Evolutionary conservation across 176 grass and related monocot genomes (phyloP).

Genomic region (Eragrostis curvula): DNA sequence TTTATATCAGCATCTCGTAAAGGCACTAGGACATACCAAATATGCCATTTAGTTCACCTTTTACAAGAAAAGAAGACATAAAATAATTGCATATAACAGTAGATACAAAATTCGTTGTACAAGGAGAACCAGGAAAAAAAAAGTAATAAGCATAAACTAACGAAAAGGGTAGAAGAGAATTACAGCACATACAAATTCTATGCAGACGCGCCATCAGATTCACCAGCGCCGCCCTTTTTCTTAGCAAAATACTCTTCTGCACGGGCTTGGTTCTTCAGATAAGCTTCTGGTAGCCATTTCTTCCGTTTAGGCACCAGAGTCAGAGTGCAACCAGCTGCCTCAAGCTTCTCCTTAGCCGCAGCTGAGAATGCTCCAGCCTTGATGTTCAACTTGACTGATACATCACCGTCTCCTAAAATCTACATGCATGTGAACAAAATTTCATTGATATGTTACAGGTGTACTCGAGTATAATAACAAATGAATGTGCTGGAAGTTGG

Average conservation of each 20-base stretch:
- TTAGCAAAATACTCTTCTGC: slow-evolving; percentile 88
- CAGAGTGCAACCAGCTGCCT: slow-evolving; percentile 81
- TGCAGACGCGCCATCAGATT: slow-evolving; percentile 33
- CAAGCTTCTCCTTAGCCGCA: slow-evolving; percentile 84
- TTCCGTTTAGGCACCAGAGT: slow-evolving; percentile 83
- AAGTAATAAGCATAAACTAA: slow-evolving; percentile 37
- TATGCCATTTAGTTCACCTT: not conserved
- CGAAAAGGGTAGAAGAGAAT: slow-evolving; percentile 39
- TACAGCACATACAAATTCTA: slow-evolving; percentile 48
- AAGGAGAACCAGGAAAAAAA: not conserved
- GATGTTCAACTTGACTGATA: slow-evolving; percentile 85
- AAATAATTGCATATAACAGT: slow-evolving; percentile 30
- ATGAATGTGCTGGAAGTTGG: not conserved
- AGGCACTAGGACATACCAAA: not conserved
- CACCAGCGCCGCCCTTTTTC: slow-evolving; percentile 56
- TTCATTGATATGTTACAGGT: not conserved
- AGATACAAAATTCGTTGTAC: slow-evolving; percentile 47
- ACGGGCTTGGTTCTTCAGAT: slow-evolving; percentile 85
- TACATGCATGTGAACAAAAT: slow-evolving; percentile 37
- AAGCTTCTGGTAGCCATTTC: slow-evolving; percentile 89
- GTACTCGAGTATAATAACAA: not conserved
- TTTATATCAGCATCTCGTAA: not conserved
- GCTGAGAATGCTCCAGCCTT: slow-evolving; percentile 86
- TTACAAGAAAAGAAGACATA: not conserved
- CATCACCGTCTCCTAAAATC: slow-evolving; percentile 91